Percentiles rank a stretch among this genome's conserved stretches.
phyloP scores from a whole-genome alignment of 352 stramenopile genomes.

The Pythium vanterpoolii region DNA sequence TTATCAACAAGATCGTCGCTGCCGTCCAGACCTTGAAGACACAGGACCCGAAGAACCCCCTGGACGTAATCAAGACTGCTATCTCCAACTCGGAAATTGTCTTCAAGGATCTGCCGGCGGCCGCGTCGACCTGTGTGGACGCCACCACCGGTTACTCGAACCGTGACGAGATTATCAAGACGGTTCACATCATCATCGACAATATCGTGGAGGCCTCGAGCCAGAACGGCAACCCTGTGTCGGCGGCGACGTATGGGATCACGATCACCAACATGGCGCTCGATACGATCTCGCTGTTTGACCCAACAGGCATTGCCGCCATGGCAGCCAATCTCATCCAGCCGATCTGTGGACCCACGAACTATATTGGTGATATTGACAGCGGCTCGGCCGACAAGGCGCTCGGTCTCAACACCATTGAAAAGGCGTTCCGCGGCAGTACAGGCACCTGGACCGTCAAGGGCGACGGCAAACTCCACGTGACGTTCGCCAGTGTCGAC shows the following conservation, averaged over 20 bases:
- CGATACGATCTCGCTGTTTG: slow-evolving; percentile 42
- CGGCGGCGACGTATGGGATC: slow-evolving; percentile 37
- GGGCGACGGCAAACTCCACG: slow-evolving; percentile 34
- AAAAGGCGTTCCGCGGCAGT: slow-evolving; percentile 40
- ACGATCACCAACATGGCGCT: slow-evolving; percentile 40
- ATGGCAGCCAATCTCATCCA: slow-evolving; percentile 47
- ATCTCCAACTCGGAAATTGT: slow-evolving; percentile 43
- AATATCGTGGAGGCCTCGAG: slow-evolving; percentile 42
- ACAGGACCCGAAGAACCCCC: slow-evolving; percentile 1
- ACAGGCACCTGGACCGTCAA: slow-evolving; percentile 37
- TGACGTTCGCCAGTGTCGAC: slow-evolving; percentile 44
- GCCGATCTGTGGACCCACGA: slow-evolving; percentile 48
- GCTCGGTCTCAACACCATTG: slow-evolving; percentile 36
- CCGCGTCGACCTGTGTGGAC: slow-evolving; percentile 43
- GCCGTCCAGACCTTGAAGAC: slow-evolving; percentile 16
- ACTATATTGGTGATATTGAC: slow-evolving; percentile 45
- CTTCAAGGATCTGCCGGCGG: slow-evolving; percentile 39
- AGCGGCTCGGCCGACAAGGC: slow-evolving; percentile 39
- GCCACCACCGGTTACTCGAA: slow-evolving; percentile 5
- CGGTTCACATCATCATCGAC: slow-evolving; percentile 44
- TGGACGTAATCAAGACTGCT: slow-evolving; percentile 29
- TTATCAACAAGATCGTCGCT: slow-evolving; percentile 28
- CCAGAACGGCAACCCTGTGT: slow-evolving; percentile 37
- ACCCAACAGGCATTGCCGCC: slow-evolving; percentile 35
- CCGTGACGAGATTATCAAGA: slow-evolving; percentile 41